These are phyloP conservation scores for Drechmeria coniospora DNA, from an alignment of 2,329 filamentous ascomycete genomes.

Conservation along the genomic window DNA sequence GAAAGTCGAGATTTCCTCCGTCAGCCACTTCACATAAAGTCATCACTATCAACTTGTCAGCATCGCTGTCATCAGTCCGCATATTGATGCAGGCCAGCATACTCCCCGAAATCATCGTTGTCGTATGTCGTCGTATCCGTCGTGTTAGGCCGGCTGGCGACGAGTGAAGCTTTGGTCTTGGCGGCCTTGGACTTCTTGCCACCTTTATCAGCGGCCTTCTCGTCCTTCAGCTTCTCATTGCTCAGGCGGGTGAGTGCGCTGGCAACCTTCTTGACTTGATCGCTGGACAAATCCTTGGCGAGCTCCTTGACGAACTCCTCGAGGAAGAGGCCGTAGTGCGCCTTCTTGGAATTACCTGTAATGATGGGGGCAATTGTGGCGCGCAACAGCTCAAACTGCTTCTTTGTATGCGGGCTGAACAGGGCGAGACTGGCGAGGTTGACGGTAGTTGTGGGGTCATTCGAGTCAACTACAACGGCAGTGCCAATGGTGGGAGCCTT, in stretches of 20 bases:
- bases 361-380: conserved; percentile 69
- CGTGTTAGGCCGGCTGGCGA: conserved; percentile 43
- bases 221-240: conserved; percentile 98
- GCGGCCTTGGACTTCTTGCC: conserved; percentile 95
- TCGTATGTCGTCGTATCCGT: conserved; percentile 69
- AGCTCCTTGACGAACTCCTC: conserved; percentile 84
- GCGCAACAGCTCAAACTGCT: conserved; percentile 68
- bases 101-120: conserved; percentile 70
- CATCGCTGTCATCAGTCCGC: too few relatives aligned
- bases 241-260: conserved; percentile 75
- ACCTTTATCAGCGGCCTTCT: conserved; percentile 86
- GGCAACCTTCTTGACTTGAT: conserved; percentile 93
- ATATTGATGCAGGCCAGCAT: conserved; percentile 26
- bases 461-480: conserved; percentile 52
- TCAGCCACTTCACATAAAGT: conserved; percentile 50
- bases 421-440: conserved; percentile 68
- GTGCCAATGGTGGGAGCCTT: conserved; percentile 50
- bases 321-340: conserved; percentile 78
- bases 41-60: conserved; percentile 32
- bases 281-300: conserved; percentile 71
- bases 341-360: conserved; percentile 62
- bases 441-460: conserved; percentile 62
- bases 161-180: conserved; percentile 82
- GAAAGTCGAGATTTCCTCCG: neutral
- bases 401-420: conserved; percentile 80